phyloP scores from a whole-genome alignment of 495 filamentous ascomycete species.

The Staphylotrichum tortipilum region DNA sequence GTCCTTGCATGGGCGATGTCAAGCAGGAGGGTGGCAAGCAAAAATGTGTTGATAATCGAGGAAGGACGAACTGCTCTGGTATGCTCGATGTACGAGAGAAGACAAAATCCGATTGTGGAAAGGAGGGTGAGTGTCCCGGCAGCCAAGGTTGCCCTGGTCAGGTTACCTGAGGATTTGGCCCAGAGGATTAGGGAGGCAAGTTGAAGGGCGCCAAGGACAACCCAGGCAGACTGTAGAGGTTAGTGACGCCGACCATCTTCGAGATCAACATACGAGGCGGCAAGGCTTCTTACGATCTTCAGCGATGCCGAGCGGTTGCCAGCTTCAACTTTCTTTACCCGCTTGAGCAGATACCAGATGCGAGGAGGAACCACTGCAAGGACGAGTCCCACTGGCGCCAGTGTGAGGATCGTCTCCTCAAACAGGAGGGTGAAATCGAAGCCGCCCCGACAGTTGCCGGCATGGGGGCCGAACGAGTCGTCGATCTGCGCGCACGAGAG shows the following conservation, averaged over 20 bases:
- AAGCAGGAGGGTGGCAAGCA: constrained; percentile 48
- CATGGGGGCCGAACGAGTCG: constrained; percentile 24
- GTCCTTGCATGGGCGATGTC: constrained; percentile 40
- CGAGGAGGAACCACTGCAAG: constrained; percentile 41
- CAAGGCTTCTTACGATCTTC: constrained; percentile 16
- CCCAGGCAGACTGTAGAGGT: constrained; percentile 34
- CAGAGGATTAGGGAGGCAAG: constrained; percentile 42
- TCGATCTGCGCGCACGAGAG: constrained; percentile 9
- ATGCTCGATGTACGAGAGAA: constrained; percentile 38
- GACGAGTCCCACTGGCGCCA: constrained; percentile 39
- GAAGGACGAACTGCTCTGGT: constrained; percentile 37
- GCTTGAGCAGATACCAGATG: constrained; percentile 36
- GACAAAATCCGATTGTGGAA: constrained; percentile 20
- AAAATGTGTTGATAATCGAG: constrained; percentile 46
- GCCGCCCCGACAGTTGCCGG: constrained; percentile 24
- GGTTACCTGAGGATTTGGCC: constrained; percentile 27
- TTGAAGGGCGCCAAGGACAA: constrained; percentile 36
- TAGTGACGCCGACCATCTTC: too few species aligned
- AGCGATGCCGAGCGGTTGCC: constrained; percentile 2
- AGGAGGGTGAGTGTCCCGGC: constrained; percentile 38
- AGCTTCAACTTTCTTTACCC: constrained; percentile 10
- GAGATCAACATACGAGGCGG: too few species aligned
- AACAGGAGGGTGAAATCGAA: constrained; percentile 55
- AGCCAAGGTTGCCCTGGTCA: constrained; percentile 41
- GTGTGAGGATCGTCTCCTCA: constrained; percentile 46